Evolutionary conservation across 768 basidiomycete genomes (phyloP), one percentile per base, ranked within the genome.

Genomic region (Serpula lacrymans): DNA sequence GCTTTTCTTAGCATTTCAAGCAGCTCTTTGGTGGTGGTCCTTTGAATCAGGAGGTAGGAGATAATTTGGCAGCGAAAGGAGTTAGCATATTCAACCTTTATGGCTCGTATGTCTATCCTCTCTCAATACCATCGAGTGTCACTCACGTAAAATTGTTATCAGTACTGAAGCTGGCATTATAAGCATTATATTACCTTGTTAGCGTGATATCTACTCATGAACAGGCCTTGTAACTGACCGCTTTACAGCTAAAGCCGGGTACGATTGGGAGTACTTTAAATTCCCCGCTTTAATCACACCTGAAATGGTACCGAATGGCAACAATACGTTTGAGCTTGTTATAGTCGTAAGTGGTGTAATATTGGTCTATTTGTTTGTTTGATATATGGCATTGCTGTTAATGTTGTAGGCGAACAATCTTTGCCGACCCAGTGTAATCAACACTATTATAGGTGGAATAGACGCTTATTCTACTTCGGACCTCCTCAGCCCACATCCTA

Each of bases 401-500:
- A n/a, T n/a, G n/a, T n/a, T n/a, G n/a, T n/a, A n/a, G n/a, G n/a
- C n/a, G n/a, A n/a, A n/a, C n/a, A n/a, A n/a, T n/a, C n/a, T n/a
- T n/a, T n/a, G n/a, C n/a, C n/a, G n/a, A n/a, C n/a, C n/a, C n/a
- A n/a, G n/a, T n/a, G n/a, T n/a, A n/a, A n/a, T n/a, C n/a, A n/a
- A n/a, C n/a, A n/a, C n/a, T n/a, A n/a, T n/a, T n/a, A n/a, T n/a
- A n/a, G n/a, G n/a, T n/a, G n/a, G n/a, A n/a, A 47, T 50, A 13
- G 54, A 58, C 16, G 71, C 65, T 9, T 74, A 71, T 34, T 58
- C 69, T 1, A 73, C 72, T 1, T 52, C 59, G 1, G 76, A 76
- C 48, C 31, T 76, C 2, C 54, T 77, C 12, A 42, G 61, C 1
- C 63, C 65, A 20, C 76, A 77, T 48, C 71, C 75, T 0, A 64